phyloP scores from a whole-genome alignment of 2,329 filamentous ascomycete genomes.

The Penicillium sp. region DNA sequence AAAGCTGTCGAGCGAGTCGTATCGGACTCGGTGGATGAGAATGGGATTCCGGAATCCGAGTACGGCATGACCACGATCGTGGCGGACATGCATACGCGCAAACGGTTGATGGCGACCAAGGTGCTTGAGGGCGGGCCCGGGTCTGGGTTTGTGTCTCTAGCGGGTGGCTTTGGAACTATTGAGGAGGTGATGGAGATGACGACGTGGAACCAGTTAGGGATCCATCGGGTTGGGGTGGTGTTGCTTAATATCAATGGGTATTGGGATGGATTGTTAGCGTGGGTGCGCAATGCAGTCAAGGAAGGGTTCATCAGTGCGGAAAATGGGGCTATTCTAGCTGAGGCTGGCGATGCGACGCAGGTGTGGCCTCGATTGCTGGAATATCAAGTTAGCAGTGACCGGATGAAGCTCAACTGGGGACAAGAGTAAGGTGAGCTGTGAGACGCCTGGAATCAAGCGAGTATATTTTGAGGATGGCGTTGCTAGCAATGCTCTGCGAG shows the following conservation, averaged over 20 bases:
- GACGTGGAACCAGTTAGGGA: slow-evolving; percentile 90
- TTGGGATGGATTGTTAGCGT: slow-evolving; percentile 78
- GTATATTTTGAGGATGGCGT: no score
- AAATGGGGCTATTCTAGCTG: slow-evolving; percentile 71
- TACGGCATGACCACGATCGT: slow-evolving; percentile 87
- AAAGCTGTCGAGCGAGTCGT: slow-evolving; percentile 51
- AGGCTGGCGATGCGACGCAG: slow-evolving; percentile 65
- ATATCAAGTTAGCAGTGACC: slow-evolving; percentile 69
- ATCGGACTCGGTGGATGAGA: slow-evolving; percentile 44
- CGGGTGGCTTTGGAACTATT: slow-evolving; percentile 87
- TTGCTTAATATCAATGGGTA: slow-evolving; percentile 85
- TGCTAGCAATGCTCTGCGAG: background rate
- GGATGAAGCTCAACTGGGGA: slow-evolving; percentile 78
- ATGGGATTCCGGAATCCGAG: slow-evolving; percentile 35
- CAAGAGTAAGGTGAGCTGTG: slow-evolving; percentile 46
- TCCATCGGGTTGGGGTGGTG: slow-evolving; percentile 73
- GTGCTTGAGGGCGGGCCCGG: slow-evolving; percentile 76
- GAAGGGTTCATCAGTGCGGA: slow-evolving; percentile 68
- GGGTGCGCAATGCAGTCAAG: slow-evolving; percentile 69
- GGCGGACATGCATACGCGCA: slow-evolving; percentile 91
- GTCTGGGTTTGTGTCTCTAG: slow-evolving; percentile 80
- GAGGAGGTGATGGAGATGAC: slow-evolving; percentile 97
- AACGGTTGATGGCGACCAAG: slow-evolving; percentile 85
- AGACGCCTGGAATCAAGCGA: background rate
- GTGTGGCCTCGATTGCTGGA: slow-evolving; percentile 64